Conservation (phyloP, 495 filamentous ascomycete species). For the Beverwykella pulmonaria region DNA sequence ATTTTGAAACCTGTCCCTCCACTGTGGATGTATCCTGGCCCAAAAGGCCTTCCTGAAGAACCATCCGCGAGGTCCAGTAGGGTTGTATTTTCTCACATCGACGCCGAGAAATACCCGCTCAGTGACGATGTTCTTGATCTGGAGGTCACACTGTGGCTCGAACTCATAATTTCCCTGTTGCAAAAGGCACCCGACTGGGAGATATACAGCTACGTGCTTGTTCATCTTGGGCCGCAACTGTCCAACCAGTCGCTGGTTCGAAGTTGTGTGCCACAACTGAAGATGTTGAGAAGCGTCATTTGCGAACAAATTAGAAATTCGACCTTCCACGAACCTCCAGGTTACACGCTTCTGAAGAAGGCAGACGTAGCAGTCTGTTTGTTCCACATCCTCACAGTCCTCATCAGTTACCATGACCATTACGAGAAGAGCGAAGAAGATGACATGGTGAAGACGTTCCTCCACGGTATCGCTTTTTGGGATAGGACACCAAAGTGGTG, state of each 20-base stretch:
- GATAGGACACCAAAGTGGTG: constrained; percentile 86
- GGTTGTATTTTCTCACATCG: constrained; percentile 44
- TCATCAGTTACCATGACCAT: constrained; percentile 82
- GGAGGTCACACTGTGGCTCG: constrained; percentile 74
- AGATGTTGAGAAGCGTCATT: constrained; percentile 71
- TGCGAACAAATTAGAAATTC: constrained; percentile 86
- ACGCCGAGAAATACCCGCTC: constrained; percentile 27
- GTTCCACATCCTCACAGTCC: constrained; percentile 78
- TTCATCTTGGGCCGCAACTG: constrained; percentile 84
- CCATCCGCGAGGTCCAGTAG: constrained; percentile 41
- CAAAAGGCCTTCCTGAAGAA: constrained; percentile 55
- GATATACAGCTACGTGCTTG: constrained; percentile 85
- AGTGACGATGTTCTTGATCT: constrained; percentile 48
- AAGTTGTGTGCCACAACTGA: constrained; percentile 69
- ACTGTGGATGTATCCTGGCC: constrained; percentile 59
- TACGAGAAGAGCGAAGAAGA: constrained; percentile 86
- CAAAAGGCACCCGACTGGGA: constrained; percentile 87
- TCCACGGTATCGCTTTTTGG: constrained; percentile 77
- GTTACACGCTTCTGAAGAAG: constrained; percentile 71
- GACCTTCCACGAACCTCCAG: constrained; percentile 49
- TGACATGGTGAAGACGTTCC: constrained; percentile 81
- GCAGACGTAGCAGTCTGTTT: constrained; percentile 86
- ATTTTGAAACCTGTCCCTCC: constrained; percentile 52
- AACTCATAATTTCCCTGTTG: constrained; percentile 70
- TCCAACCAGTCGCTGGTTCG: constrained; percentile 85